Evolutionary conservation across 495 filamentous ascomycete genomes (phyloP).

Genomic region (Tricharina praecox): DNA sequence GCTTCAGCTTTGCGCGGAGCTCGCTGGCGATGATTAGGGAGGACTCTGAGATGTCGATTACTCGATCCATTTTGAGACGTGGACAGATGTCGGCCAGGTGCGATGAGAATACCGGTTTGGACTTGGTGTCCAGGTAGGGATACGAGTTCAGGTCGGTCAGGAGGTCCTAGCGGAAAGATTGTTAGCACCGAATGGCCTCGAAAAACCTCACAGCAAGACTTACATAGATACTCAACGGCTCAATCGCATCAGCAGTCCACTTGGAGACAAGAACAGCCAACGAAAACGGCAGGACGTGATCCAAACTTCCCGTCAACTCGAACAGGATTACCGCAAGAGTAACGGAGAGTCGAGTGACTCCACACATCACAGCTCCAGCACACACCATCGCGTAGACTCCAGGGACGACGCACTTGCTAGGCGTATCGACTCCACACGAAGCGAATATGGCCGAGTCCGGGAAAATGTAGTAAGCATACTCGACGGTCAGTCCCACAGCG

Average conservation of each 20-base stretch:
- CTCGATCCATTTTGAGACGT: conserved; percentile 48
- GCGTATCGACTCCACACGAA: conserved; percentile 47
- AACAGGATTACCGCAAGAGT: conserved; percentile 92
- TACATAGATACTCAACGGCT: conserved; percentile 87
- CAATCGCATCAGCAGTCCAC: conserved; percentile 93
- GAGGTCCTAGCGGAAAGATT: conserved; percentile 44
- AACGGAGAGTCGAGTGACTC: conserved; percentile 83
- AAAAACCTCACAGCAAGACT: conserved; percentile 22
- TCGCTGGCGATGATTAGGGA: conserved; percentile 56
- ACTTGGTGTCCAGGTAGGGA: conserved; percentile 86
- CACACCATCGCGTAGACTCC: conserved; percentile 87
- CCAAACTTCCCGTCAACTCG: conserved; percentile 81
- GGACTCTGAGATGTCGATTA: conserved; percentile 75
- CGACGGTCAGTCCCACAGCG: conserved; percentile 68
- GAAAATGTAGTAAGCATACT: conserved; percentile 56
- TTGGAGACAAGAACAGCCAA: conserved; percentile 83
- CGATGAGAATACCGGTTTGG: conserved; percentile 71
- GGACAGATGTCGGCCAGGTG: conserved; percentile 75
- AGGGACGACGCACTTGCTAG: conserved; percentile 77
- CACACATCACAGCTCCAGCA: conserved; percentile 94
- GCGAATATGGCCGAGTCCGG: conserved; percentile 56
- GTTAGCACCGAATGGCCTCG: conserved; percentile 5
- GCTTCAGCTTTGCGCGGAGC: conserved; percentile 62
- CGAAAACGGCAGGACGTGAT: conserved; percentile 91
- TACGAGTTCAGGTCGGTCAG: conserved; percentile 95